These are phyloP conservation scores for Quercus agrifolia DNA, from an alignment of 306 rosid genomes.

Conservation along the genomic window DNA sequence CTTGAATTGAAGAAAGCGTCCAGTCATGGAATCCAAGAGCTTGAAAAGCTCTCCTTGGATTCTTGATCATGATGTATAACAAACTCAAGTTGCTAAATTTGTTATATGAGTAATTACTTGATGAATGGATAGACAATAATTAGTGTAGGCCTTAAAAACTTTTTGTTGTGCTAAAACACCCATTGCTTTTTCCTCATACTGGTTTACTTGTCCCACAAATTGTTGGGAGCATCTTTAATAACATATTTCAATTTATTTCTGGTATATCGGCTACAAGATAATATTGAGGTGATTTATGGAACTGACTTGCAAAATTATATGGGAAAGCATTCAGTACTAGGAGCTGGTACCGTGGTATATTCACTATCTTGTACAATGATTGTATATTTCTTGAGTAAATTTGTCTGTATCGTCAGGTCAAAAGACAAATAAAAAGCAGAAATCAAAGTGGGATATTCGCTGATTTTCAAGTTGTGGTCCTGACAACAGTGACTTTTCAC, in stretches of 20 bases:
- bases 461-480: constrained; percentile 22
- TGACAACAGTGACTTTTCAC: constrained; percentile 9
- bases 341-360: background rate
- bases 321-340: background rate
- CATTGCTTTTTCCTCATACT: constrained; percentile 14
- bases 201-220: constrained; percentile 4
- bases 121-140: constrained; percentile 20
- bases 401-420: constrained; percentile 20
- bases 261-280: background rate
- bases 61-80: constrained; percentile 39
- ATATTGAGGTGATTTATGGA: background rate
- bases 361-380: background rate
- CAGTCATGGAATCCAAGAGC: constrained; percentile 54
- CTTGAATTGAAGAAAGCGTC: constrained; percentile 59
- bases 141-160: constrained; percentile 22
- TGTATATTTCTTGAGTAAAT: background rate
- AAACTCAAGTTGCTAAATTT: constrained; percentile 16
- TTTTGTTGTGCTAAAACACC: constrained; percentile 5
- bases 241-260: background rate
- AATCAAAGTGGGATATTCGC: constrained; percentile 20
- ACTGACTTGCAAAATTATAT: background rate
- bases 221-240: background rate
- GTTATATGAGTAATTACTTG: background rate
- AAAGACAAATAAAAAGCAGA: constrained; percentile 27
- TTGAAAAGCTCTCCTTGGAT: constrained; percentile 63